phyloP scores from a whole-genome alignment of 257 asterid species.

The Jacaranda mimosifolia region DNA sequence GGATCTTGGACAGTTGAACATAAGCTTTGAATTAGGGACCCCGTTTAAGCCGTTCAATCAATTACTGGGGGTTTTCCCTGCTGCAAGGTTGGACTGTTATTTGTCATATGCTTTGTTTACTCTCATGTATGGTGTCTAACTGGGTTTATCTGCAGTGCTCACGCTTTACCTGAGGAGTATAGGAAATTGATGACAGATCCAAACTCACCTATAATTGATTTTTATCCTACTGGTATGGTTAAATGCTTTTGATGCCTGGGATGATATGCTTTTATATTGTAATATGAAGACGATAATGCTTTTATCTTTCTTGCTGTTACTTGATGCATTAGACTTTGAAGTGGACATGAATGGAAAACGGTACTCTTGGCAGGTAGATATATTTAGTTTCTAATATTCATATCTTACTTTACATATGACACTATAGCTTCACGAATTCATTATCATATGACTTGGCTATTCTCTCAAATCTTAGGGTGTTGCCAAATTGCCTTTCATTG shows the following conservation, averaged over 20 bases:
- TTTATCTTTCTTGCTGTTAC: slow-evolving; percentile 21
- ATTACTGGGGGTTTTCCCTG: slow-evolving; percentile 94
- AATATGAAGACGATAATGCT: slow-evolving; percentile 3
- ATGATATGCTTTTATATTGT: background rate
- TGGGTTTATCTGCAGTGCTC: slow-evolving; percentile 71
- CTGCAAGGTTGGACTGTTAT: slow-evolving; percentile 78
- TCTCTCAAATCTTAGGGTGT: slow-evolving; percentile 62
- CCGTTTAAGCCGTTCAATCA: slow-evolving; percentile 98
- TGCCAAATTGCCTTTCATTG: slow-evolving; percentile 97
- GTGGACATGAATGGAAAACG: slow-evolving; percentile 98
- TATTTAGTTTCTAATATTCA: background rate
- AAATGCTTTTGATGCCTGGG: slow-evolving; percentile 20
- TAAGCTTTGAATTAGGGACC: slow-evolving; percentile 80
- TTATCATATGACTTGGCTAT: slow-evolving; percentile 28
- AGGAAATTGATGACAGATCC: slow-evolving; percentile 94
- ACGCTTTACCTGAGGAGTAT: slow-evolving; percentile 89
- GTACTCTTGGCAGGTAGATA: slow-evolving; percentile 85
- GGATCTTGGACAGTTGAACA: slow-evolving; percentile 76
- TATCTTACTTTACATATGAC: background rate
- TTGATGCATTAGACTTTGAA: slow-evolving; percentile 76
- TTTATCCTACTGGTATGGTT: slow-evolving; percentile 85
- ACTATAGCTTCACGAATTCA: slow-evolving; percentile 16
- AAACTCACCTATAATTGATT: slow-evolving; percentile 88
- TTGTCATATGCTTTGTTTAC: slow-evolving; percentile 22
- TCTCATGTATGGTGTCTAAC: slow-evolving; percentile 40